A percentile compares a stretch with the other conserved stretches of the same genome.
Evolutionary conservation across 2,329 filamentous ascomycete genomes (phyloP).

Genomic region (Claviceps pazoutovae): DNA sequence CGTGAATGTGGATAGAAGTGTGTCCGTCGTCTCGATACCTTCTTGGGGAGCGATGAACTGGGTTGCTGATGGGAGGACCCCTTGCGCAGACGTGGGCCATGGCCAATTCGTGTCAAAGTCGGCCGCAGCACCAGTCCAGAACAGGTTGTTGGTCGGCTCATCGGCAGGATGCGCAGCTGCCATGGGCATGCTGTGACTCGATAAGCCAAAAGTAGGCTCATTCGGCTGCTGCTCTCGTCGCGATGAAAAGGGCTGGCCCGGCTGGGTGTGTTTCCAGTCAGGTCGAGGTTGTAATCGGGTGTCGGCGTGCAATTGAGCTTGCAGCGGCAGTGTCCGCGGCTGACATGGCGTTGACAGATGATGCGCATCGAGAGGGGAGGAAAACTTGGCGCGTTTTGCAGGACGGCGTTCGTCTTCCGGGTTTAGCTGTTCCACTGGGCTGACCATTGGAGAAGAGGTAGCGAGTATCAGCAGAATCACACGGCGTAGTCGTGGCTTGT

Average conservation of each 20-base stretch:
- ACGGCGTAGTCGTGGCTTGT: not conserved
- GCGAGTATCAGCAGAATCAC: not conserved
- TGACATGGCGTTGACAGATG: not conserved
- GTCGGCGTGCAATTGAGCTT: not conserved
- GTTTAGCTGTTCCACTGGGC: not conserved
- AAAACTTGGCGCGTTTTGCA: conserved; percentile 12
- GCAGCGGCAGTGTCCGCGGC: not conserved
- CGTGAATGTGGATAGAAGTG: not conserved
- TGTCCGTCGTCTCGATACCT: not conserved
- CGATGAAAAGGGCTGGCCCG: not conserved
- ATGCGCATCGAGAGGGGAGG: not conserved
- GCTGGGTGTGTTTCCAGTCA: not conserved
- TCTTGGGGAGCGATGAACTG: not conserved
- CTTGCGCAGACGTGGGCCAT: conserved; percentile 3
- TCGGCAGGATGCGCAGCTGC: not conserved
- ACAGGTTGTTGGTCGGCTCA: not conserved
- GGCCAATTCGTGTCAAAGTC: conserved; percentile 4
- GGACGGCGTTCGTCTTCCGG: conserved; percentile 6
- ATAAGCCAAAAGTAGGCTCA: not conserved
- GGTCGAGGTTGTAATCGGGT: not conserved
- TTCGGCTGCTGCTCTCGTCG: not conserved
- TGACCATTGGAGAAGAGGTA: conserved; percentile 7
- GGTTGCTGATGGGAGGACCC: not conserved
- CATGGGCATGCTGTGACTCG: not conserved
- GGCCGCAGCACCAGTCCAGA: not conserved